phyloP scores from a whole-genome alignment of 2,329 filamentous ascomycete species.

The Trichoderma harzianum region DNA sequence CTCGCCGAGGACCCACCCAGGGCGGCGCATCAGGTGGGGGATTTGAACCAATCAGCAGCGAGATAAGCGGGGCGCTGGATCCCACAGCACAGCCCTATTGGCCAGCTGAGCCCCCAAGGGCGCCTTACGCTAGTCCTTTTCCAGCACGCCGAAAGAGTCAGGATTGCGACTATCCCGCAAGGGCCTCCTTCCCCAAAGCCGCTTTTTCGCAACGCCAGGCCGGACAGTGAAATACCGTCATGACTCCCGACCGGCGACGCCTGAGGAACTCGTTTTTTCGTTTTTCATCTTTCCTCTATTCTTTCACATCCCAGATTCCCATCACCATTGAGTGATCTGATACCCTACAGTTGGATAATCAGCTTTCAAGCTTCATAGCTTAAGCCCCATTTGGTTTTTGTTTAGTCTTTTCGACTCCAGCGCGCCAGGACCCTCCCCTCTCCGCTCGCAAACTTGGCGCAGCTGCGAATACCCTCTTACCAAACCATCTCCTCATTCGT shows the following conservation, averaged over 20 bases:
- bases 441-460: conserved; percentile 16
- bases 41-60: conserved; percentile 27
- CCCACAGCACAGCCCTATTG: conserved; percentile 26
- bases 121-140: conserved; percentile 34
- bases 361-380: background rate
- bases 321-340: background rate
- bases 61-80: conserved; percentile 16
- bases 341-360: background rate
- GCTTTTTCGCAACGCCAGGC: conserved; percentile 3
- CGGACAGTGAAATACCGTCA: conserved; percentile 36
- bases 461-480: conserved; percentile 12
- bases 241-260: conserved; percentile 32
- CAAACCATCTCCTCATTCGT: background rate
- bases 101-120: conserved; percentile 19
- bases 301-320: background rate
- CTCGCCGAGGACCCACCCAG: conserved; percentile 36
- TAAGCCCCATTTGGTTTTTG: background rate
- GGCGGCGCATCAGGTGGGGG: conserved; percentile 29
- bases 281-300: conserved; percentile 5
- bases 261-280: conserved; percentile 31
- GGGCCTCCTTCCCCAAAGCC: conserved; percentile 8
- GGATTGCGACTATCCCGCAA: conserved; percentile 31
- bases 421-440: conserved; percentile 6
- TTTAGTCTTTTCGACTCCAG: conserved; percentile 9
- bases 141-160: conserved; percentile 46